Evolutionary conservation across 176 grass and related monocot genomes (phyloP).

Genomic region (Carex kokanica): DNA sequence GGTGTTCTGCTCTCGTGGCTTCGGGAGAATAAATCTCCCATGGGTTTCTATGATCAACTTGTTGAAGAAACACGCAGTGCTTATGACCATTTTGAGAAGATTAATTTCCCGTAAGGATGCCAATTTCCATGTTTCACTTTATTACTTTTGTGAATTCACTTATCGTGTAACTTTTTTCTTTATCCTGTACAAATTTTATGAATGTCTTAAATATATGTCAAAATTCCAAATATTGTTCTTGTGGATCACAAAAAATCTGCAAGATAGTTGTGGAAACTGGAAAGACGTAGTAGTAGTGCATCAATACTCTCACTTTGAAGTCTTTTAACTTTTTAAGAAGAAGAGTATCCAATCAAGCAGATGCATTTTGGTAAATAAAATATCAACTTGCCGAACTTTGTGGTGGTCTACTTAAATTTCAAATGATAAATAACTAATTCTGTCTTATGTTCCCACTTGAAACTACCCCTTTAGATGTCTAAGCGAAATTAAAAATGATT

Average conservation of each 20-base stretch:
- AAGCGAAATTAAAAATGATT: not conserved
- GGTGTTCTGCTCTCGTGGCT: constrained; percentile 16
- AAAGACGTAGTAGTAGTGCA: not conserved
- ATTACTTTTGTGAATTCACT: not conserved
- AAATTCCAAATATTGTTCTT: not conserved
- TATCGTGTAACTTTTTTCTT: not conserved
- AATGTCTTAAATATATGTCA: not conserved
- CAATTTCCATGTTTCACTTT: not conserved
- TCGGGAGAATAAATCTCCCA: not conserved
- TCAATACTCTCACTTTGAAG: not conserved
- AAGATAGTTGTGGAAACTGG: not conserved
- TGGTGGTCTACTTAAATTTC: not conserved
- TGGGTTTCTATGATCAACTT: constrained; percentile 18
- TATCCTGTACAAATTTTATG: not conserved
- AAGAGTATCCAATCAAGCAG: not conserved
- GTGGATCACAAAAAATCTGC: not conserved
- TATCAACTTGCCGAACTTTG: not conserved
- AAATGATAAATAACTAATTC: not conserved
- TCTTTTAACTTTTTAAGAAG: not conserved
- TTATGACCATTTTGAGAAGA: constrained; percentile 25
- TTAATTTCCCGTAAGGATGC: constrained; percentile 21
- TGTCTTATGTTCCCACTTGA: not conserved
- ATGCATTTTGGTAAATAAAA: not conserved
- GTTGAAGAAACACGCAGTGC: constrained; percentile 18
- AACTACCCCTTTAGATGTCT: not conserved